A percentile compares a stretch with the other conserved stretches of the same genome.
phyloP scores from a whole-genome alignment of 768 basidiomycete species.

The Suillus brevipes region DNA sequence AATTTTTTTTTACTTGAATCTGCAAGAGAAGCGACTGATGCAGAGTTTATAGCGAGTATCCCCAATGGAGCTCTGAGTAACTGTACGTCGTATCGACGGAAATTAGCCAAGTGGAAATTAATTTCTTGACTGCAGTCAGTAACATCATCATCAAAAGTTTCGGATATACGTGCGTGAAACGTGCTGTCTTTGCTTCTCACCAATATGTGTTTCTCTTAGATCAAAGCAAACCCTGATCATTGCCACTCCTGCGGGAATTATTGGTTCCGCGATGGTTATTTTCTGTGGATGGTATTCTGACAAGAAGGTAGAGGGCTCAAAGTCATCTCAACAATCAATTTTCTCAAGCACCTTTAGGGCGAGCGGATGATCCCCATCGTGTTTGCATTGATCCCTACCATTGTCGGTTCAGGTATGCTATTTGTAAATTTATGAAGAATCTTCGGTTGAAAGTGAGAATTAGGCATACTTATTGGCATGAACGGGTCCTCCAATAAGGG shows the following conservation, averaged over 20 bases:
- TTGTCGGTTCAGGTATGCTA: slow-evolving; percentile 51
- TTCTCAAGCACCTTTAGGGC: slow-evolving; percentile 31
- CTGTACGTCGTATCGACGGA: slow-evolving; percentile 41
- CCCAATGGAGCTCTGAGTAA: slow-evolving; percentile 66
- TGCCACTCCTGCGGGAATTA: slow-evolving; percentile 53
- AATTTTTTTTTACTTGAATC: slow-evolving; percentile 6
- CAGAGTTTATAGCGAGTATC: slow-evolving; percentile 49
- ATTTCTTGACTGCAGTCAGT: slow-evolving; percentile 42
- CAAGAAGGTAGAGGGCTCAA: slow-evolving; percentile 43
- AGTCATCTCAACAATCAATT: neutral
- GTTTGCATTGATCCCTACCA: slow-evolving; percentile 57
- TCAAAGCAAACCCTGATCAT: slow-evolving; percentile 62
- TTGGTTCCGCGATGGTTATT: slow-evolving; percentile 49
- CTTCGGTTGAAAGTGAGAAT: neutral
- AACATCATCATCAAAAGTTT: slow-evolving; percentile 64
- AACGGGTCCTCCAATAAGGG: slow-evolving; percentile 50
- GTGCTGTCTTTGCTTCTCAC: neutral
- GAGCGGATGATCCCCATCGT: slow-evolving; percentile 65
- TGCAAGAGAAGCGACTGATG: slow-evolving; percentile 8
- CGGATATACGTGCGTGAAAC: slow-evolving; percentile 54
- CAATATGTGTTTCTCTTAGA: slow-evolving; percentile 27
- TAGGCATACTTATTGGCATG: slow-evolving; percentile 55
- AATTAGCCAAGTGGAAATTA: neutral
- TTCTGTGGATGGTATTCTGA: slow-evolving; percentile 68
- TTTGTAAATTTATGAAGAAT: neutral